Conservation (phyloP, 129 eudicot species). For the Tagetes erecta region DNA sequence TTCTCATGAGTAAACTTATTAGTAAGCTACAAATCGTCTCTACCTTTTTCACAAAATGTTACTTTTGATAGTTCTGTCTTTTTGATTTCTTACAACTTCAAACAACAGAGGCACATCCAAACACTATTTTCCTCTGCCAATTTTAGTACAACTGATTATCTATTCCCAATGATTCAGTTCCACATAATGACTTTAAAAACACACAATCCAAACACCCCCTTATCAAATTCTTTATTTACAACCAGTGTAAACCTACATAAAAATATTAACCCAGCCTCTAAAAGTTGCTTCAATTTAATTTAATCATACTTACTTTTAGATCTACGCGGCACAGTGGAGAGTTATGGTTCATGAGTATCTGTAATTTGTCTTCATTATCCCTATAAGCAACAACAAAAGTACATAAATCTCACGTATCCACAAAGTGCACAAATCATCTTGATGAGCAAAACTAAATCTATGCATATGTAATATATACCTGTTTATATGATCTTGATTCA, state of each 20-base stretch:
- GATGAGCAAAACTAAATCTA: constrained; percentile 1
- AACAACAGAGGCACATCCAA: constrained; percentile 7
- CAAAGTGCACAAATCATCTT: constrained; percentile 1
- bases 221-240: background rate
- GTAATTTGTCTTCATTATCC: constrained; percentile 66
- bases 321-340: constrained; percentile 63
- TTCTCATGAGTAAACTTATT: constrained; percentile 19
- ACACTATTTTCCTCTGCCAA: background rate
- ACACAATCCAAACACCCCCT: background rate
- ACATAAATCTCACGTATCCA: background rate
- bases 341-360: constrained; percentile 54
- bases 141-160: background rate
- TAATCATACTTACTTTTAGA: constrained; percentile 52
- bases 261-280: background rate
- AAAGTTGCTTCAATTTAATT: background rate
- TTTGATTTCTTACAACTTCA: background rate
- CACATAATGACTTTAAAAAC: constrained; percentile 6
- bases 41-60: background rate
- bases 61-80: background rate
- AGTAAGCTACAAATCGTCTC: no score
- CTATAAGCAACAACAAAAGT: constrained; percentile 44
- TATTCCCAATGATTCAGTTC: background rate
- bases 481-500: constrained; percentile 49
- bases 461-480: constrained; percentile 44
- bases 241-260: background rate